These are phyloP conservation scores for Gamarada debralockiae DNA, from an alignment of 495 filamentous ascomycete genomes.

Conservation along the genomic window DNA sequence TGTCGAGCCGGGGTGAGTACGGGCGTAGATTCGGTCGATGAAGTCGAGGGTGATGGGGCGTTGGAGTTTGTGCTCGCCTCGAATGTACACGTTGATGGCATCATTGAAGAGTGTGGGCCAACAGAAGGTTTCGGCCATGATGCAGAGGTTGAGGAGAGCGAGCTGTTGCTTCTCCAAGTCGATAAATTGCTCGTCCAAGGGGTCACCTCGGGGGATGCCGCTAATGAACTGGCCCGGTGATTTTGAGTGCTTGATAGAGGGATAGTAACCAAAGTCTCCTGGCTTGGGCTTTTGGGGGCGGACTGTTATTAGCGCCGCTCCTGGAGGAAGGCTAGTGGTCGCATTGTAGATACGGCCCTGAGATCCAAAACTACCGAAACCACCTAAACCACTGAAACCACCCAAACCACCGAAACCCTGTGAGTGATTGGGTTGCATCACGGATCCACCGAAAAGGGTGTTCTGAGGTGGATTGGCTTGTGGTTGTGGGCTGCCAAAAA, in stretches of 20 bases:
- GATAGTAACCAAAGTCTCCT: background rate
- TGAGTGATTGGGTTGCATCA: too few relatives aligned
- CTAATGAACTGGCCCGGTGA: background rate
- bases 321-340: background rate
- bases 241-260: background rate
- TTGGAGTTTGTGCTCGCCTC: slow-evolving; percentile 5
- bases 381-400: too few relatives aligned
- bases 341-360: background rate
- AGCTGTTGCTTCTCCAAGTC: slow-evolving; percentile 3
- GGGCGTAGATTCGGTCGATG: slow-evolving; percentile 9
- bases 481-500: too few relatives aligned
- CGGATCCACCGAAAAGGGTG: too few relatives aligned
- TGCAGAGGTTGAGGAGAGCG: slow-evolving; percentile 15
- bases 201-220: background rate
- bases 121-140: slow-evolving; percentile 15
- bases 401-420: too few relatives aligned
- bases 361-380: background rate
- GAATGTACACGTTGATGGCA: slow-evolving; percentile 12
- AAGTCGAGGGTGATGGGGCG: slow-evolving; percentile 3
- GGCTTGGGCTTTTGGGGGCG: background rate
- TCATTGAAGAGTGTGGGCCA: slow-evolving; percentile 20
- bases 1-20: background rate
- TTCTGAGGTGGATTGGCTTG: too few relatives aligned
- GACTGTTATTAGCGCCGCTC: background rate
- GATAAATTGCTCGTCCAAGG: background rate